Base-by-base conservation (phyloP, 305 asterid species). In the Rubia peregrina region DNA sequence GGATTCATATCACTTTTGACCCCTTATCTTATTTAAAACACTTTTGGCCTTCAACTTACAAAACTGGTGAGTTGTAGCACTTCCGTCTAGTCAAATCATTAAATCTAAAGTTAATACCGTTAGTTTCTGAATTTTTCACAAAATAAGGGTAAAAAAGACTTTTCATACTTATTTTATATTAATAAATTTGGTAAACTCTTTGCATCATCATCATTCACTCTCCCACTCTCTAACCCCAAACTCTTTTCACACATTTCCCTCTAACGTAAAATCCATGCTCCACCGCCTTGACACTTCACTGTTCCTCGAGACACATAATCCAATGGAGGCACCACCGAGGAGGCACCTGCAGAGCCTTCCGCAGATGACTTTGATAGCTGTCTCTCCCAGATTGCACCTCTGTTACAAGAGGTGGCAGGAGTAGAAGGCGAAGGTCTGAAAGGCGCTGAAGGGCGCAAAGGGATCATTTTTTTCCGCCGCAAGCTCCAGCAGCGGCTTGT, bases 341-440 rank as follows among this genome's bases (percentile, higher is more conserved):
- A 60, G 42, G 41, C 83, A 40, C 65, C 78, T 57, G 33, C 85
- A 36, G 72, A 79, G 11, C 38, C 92, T 30, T 33, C 88, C 59
- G 79, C 73, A 40, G 73, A 86, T 71, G 87, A 78, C 82, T 93
- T 93, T 84, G 97, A 90, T 22, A 73, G 75, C 73, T 88, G 91
- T 51, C 91, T 93, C 51, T 81, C 92, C 48, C 86, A 84, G 70
- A 77, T 1, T 90, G 69, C 89, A 95, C 22, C 81, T 85, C 73
- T 87, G 96, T 5, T 75, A 91, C 89, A 83, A 85, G 2, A 89
- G 96, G 73, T 96, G 97, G 14, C 68, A 81, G 3, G 98, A 95
- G 1, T 89, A 91, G 75, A 93, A 88, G 74, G 88, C 97, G 5
- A 96, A 91, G 86, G 67, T 73, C 41, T 81, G 92, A 13, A 93